A percentile compares a stretch with the other conserved stretches of the same genome.
Evolutionary conservation across 306 rosid species (phyloP).

Genomic region (Cyclanthera cordifolia): DNA sequence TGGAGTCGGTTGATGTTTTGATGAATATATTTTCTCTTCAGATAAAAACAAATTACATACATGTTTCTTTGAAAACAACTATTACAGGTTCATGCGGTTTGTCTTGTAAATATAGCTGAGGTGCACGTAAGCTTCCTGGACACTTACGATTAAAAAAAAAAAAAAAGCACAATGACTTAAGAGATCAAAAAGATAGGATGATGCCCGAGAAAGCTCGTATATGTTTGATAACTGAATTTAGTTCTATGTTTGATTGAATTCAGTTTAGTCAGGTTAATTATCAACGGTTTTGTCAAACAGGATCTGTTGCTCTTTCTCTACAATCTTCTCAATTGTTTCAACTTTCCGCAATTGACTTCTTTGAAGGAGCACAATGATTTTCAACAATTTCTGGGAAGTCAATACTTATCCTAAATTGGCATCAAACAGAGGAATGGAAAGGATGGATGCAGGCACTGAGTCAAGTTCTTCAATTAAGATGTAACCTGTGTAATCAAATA

Average conservation of each 20-base stretch:
- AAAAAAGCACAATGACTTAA: too few relatives aligned
- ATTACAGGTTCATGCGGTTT: too few relatives aligned
- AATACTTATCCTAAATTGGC: constrained; percentile 81
- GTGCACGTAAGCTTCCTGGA: too few relatives aligned
- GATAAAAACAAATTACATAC: too few relatives aligned
- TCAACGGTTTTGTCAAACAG: constrained; percentile 31
- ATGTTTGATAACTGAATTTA: too few relatives aligned
- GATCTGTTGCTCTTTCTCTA: constrained; percentile 87
- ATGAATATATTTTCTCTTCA: too few relatives aligned
- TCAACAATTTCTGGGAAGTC: constrained; percentile 72
- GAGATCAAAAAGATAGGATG: too few relatives aligned
- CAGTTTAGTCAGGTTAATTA: constrained; percentile 6
- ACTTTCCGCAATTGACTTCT: constrained; percentile 84
- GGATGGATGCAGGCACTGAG: constrained; percentile 99
- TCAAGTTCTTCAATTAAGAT: constrained; percentile 25
- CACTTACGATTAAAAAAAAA: too few relatives aligned
- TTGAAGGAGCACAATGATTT: constrained; percentile 71
- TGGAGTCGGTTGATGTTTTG: too few relatives aligned
- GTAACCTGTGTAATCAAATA: background rate
- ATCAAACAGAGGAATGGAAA: constrained; percentile 98
- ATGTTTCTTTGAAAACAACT: too few relatives aligned
- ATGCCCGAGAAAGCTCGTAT: too few relatives aligned
- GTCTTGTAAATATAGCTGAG: too few relatives aligned
- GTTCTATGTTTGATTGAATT: background rate
- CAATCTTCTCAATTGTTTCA: constrained; percentile 77